Conservation (phyloP, 176 grass and related monocot genomes). For the Lolium rigidum region DNA sequence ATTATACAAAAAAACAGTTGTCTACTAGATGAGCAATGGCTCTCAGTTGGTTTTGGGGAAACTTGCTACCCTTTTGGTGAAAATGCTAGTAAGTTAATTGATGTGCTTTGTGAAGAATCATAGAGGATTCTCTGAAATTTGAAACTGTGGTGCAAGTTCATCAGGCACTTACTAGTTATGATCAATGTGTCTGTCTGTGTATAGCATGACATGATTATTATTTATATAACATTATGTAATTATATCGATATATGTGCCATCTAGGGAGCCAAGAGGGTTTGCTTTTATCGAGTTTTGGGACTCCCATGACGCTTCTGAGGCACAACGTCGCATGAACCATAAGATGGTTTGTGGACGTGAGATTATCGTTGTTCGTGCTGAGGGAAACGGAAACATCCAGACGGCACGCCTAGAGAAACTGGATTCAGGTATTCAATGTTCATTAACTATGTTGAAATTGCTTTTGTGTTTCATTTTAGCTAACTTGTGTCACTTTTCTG, state of each 20-base stretch:
- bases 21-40: slow-evolving; percentile 50
- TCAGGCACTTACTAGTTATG: slow-evolving; percentile 36
- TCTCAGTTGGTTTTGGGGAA: slow-evolving; percentile 56
- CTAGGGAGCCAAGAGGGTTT: slow-evolving; percentile 83
- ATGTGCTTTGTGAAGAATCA: slow-evolving; percentile 58
- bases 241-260: slow-evolving; percentile 21
- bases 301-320: slow-evolving; percentile 75
- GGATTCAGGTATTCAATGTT: slow-evolving; percentile 46
- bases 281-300: slow-evolving; percentile 89
- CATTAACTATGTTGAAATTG: neutral
- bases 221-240: slow-evolving; percentile 13
- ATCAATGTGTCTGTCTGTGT: slow-evolving; percentile 29
- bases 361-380: slow-evolving; percentile 82
- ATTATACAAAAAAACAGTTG: slow-evolving; percentile 50
- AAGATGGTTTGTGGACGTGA: slow-evolving; percentile 74
- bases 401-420: slow-evolving; percentile 58
- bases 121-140: slow-evolving; percentile 46
- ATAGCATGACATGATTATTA: slow-evolving; percentile 31
- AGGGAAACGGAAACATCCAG: slow-evolving; percentile 72
- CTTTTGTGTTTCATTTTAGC: slow-evolving; percentile 30
- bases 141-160: slow-evolving; percentile 42
- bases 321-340: slow-evolving; percentile 83
- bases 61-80: slow-evolving; percentile 59
- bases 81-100: slow-evolving; percentile 69
- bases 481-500: slow-evolving; percentile 34